A percentile compares a stretch with the other conserved stretches of the same genome.
phyloP scores from a whole-genome alignment of 768 basidiomycete genomes.

The Russula sp. region DNA sequence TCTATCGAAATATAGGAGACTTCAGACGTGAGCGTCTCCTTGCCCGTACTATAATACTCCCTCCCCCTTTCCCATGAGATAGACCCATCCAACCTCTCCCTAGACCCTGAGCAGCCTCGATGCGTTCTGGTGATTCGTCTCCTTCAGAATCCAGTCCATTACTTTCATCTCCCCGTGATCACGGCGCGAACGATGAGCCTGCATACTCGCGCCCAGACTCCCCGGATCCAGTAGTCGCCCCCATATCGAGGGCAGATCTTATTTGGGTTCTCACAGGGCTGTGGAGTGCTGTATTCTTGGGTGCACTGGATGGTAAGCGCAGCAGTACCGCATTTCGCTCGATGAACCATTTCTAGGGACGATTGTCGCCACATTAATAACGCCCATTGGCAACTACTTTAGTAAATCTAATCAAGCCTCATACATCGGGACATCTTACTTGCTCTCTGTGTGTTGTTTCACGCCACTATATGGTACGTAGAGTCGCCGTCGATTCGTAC shows the following conservation, averaged over 20 bases:
- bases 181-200: neutral
- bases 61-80: conserved; percentile 14
- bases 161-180: conserved; percentile 31
- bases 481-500: conserved; percentile 11
- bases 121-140: conserved; percentile 39
- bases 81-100: conserved; percentile 9
- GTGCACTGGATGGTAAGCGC: conserved; percentile 71
- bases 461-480: conserved; percentile 77
- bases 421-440: conserved; percentile 84
- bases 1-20: conserved; percentile 10
- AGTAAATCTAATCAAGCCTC: conserved; percentile 72
- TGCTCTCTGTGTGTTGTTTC: conserved; percentile 86
- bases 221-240: neutral
- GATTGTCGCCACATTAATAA: conserved; percentile 79
- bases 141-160: conserved; percentile 52
- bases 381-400: conserved; percentile 83
- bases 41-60: conserved; percentile 21
- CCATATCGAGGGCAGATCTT: conserved; percentile 44
- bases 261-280: conserved; percentile 70
- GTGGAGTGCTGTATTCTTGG: conserved; percentile 80
- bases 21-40: conserved; percentile 16
- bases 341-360: conserved; percentile 45
- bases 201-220: neutral
- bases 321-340: neutral
- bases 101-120: conserved; percentile 21